Conservation (phyloP, 192 early-diverging fungal species). For the Backusella australiensis region DNA sequence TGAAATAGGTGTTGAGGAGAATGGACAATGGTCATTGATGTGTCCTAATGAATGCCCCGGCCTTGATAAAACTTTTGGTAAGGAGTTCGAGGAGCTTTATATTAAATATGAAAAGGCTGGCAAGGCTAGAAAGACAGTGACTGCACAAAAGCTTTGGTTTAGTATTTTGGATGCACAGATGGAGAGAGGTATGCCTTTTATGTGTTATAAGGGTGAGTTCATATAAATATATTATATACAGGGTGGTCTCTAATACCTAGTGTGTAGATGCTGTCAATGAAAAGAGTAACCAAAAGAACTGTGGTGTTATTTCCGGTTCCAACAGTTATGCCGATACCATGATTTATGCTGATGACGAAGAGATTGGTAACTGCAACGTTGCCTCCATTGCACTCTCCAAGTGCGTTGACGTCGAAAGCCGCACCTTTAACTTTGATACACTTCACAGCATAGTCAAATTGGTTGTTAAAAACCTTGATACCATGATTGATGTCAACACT, state of each 20-base stretch:
- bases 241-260: not conserved
- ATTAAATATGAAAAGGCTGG: conserved; percentile 78
- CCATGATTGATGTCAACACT: conserved; percentile 95
- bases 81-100: conserved; percentile 86
- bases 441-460: conserved; percentile 85
- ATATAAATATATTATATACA: not conserved
- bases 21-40: conserved; percentile 92
- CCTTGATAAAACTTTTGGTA: conserved; percentile 83
- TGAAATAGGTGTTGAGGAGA: conserved; percentile 61
- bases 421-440: conserved; percentile 76
- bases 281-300: conserved; percentile 97
- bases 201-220: conserved; percentile 85
- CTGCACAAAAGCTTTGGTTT: conserved; percentile 96
- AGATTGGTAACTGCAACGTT: conserved; percentile 96
- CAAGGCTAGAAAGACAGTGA: conserved; percentile 74
- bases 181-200: conserved; percentile 96
- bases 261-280: conserved; percentile 82
- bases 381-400: conserved; percentile 89
- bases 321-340: conserved; percentile 93
- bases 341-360: conserved; percentile 89
- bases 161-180: conserved; percentile 93
- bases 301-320: conserved; percentile 95
- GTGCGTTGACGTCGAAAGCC: conserved; percentile 66
- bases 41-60: conserved; percentile 93
- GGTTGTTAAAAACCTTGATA: conserved; percentile 88